Evolutionary conservation across 192 early-diverging fungal genomes (phyloP).

Genomic region (Dissophora globulifera): DNA sequence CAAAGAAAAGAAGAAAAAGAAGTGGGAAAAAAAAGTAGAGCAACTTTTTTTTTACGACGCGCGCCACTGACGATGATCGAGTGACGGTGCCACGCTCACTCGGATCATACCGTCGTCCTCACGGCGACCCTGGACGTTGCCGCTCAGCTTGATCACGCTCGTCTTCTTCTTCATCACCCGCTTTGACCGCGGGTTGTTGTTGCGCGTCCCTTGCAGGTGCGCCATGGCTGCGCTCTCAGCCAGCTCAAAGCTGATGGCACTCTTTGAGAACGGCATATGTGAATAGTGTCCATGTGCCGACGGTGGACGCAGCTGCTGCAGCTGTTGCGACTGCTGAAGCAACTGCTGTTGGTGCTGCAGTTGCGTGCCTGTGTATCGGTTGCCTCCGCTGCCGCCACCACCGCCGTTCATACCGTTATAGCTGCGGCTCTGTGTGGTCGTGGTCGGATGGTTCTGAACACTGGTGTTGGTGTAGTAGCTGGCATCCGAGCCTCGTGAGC

Average conservation of each 20-base stretch:
- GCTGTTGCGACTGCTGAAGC: too few species aligned
- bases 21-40: too few species aligned
- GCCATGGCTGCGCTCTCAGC: constrained; percentile 12
- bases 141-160: constrained; percentile 47
- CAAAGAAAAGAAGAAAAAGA: too few species aligned
- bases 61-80: constrained; percentile 22
- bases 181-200: constrained; percentile 23
- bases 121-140: constrained; percentile 45
- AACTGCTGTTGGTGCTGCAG: too few species aligned
- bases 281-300: background rate
- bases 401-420: constrained; percentile 9
- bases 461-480: background rate
- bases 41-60: background rate
- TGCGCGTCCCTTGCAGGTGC: background rate
- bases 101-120: constrained; percentile 49
- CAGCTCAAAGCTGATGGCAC: constrained; percentile 30
- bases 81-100: constrained; percentile 12
- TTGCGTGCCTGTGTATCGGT: too few species aligned
- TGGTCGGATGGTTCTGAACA: background rate
- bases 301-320: background rate
- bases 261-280: constrained; percentile 14
- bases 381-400: too few species aligned
- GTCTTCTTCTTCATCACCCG: constrained; percentile 54
- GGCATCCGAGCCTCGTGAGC: constrained; percentile 2
- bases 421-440: constrained; percentile 3